Evolutionary conservation across 306 rosid species (phyloP).

Genomic region (Castanopsis chinensis): DNA sequence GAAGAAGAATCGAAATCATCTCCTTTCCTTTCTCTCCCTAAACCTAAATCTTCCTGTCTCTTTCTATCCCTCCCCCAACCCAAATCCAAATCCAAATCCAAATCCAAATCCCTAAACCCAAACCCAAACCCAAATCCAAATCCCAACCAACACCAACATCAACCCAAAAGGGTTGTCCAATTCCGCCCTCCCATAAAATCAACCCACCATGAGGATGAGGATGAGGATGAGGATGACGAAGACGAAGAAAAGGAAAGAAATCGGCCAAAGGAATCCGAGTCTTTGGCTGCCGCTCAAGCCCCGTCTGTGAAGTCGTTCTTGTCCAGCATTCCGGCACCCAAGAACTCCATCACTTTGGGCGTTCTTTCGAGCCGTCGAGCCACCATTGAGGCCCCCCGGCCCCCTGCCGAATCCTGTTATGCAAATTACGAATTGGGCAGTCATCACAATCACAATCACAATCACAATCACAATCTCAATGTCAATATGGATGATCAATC

Average conservation of each 20-base stretch:
- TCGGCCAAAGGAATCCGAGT: slow-evolving; percentile 36
- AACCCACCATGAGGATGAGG: slow-evolving; percentile 38
- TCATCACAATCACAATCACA: slow-evolving; percentile 20
- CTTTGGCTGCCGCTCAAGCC: slow-evolving; percentile 33
- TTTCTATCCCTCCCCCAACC: slow-evolving; percentile 43
- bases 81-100: slow-evolving; percentile 48
- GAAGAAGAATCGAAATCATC: slow-evolving; percentile 37
- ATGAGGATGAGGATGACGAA: slow-evolving; percentile 44
- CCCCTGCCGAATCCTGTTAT: slow-evolving; percentile 3
- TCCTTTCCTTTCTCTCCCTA: slow-evolving; percentile 56
- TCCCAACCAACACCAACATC: slow-evolving; percentile 24
- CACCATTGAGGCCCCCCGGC: neutral
- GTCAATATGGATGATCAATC: slow-evolving; percentile 25
- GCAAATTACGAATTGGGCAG: slow-evolving; percentile 36
- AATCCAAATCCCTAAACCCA: slow-evolving; percentile 8
- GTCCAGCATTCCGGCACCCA: slow-evolving; percentile 80
- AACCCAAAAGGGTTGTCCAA: slow-evolving; percentile 57
- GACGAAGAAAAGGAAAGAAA: slow-evolving; percentile 40
- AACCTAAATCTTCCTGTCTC: slow-evolving; percentile 31
- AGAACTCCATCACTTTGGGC: slow-evolving; percentile 61
- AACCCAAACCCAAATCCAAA: slow-evolving; percentile 61
- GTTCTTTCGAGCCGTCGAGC: slow-evolving; percentile 61
- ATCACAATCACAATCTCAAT: neutral
- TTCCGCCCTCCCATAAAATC: slow-evolving; percentile 50
- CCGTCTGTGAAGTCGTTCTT: slow-evolving; percentile 62